Base-by-base conservation (phyloP, 1,284 basidiomycete genomes). In the Rhodotorula sp. region DNA sequence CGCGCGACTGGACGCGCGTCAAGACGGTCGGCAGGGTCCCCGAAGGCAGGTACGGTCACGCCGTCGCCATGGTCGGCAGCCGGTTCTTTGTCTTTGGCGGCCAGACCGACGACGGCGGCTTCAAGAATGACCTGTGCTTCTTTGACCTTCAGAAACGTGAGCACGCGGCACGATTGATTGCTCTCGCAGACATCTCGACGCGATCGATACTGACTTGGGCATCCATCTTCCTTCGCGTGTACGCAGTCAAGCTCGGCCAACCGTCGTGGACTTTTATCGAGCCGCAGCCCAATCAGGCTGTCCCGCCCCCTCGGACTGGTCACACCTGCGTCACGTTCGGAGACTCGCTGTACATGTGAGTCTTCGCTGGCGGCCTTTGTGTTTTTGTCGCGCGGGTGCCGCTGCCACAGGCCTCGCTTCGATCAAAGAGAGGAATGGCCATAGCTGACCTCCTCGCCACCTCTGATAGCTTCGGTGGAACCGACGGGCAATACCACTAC, bases 401-500 rank as follows among this genome's bases (percentile, higher is more conserved):
- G 23, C n/a, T 23, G 10, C 38, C 15, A 8, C 12, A 34, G 56
- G n/a, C 54, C 6, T 38, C 56, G 31, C 5, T 38, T n/a, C 58
- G 38, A n/a, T 48, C 16, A 14, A 5, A 10, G 38, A 43, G 38
- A 43, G 38, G 34, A 38, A 14, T 2, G 12, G 38, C 1, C 38
- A 14, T 1, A 5, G 21, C 52, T 21, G 45, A 1, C 48, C 38
- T 16, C n/a, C 23, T 31, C 8, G 12, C 52, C 16, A 31, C 31
- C n/a, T 47, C 52, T 21, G 2, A 12, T 78, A 93, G 93, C 67
- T 99, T 99, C 78, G 97, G 97, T 60, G 97, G 97, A 64, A 99
- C 97, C 8, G 97, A 99, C 79, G 95, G 95, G 38, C 90, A 92
- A 80, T 99, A 93, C 82, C 97, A 99, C 81, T 99, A 99, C 84